Conservation (phyloP, 2,329 filamentous ascomycete species). For the Curvularia spicifera region DNA sequence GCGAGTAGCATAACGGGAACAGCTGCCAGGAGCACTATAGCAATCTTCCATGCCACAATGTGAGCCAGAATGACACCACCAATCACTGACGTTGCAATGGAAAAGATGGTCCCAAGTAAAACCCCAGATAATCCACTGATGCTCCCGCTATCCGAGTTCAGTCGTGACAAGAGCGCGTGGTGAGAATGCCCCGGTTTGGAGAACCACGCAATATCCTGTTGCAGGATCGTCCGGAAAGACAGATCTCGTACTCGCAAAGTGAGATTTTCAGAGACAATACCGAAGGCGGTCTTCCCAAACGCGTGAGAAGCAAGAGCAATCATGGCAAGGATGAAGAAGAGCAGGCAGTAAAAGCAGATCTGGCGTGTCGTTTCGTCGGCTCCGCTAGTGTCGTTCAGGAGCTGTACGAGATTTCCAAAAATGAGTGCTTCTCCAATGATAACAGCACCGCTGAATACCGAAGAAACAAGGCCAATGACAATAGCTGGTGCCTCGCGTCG, state of each 20-base stretch:
- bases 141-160: conserved; percentile 58
- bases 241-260: conserved; percentile 53
- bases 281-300: conserved; percentile 56
- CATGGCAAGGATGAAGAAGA: conserved; percentile 62
- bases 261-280: conserved; percentile 56
- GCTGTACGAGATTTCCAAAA: conserved; percentile 41
- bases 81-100: conserved; percentile 55
- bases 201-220: conserved; percentile 63
- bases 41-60: conserved; percentile 59
- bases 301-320: conserved; percentile 56
- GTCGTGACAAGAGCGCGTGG: conserved; percentile 54
- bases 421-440: conserved; percentile 61
- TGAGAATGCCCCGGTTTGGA: conserved; percentile 52
- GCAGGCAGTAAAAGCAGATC: conserved; percentile 54
- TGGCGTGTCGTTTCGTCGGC: conserved; percentile 29
- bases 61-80: conserved; percentile 58
- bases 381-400: conserved; percentile 35
- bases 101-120: conserved; percentile 59
- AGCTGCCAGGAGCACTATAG: conserved; percentile 57
- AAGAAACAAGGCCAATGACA: conserved; percentile 52
- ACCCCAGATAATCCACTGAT: conserved; percentile 58
- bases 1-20: conserved; percentile 57
- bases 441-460: conserved; percentile 56
- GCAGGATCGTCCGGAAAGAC: conserved; percentile 60
- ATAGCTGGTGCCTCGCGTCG: conserved; percentile 51